Percentiles rank a stretch among this genome's conserved stretches.
These are phyloP conservation scores for Phytophthora nicotianae DNA, from an alignment of 352 stramenopile species.

Conservation along the genomic window DNA sequence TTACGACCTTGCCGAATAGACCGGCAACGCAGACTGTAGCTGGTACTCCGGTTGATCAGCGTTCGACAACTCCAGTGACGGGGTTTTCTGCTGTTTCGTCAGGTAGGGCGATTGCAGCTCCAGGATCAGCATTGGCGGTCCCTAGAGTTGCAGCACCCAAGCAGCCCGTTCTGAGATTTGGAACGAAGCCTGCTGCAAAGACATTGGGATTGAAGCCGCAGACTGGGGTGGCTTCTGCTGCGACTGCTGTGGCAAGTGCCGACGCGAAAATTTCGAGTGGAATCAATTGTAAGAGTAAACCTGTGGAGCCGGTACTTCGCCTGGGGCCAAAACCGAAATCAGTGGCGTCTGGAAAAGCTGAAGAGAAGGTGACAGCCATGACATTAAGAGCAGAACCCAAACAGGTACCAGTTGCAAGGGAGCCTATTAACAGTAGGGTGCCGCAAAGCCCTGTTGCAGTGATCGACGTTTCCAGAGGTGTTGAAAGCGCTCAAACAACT, in stretches of 20 bases:
- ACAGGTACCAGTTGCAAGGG: not conserved
- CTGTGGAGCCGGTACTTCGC: slow-evolving; percentile 12
- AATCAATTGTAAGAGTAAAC: slow-evolving; percentile 15
- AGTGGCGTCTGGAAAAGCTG: slow-evolving; percentile 2
- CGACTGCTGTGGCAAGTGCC: slow-evolving; percentile 4
- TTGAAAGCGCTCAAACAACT: slow-evolving; percentile 2
- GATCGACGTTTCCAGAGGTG: not conserved
- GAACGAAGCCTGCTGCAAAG: slow-evolving; percentile 28
- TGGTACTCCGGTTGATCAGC: not conserved
- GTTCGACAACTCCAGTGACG: not conserved
- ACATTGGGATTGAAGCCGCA: slow-evolving; percentile 6
- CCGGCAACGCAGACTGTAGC: not conserved
- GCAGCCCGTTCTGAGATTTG: slow-evolving; percentile 13
- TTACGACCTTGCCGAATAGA: slow-evolving; percentile 1
- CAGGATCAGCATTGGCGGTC: slow-evolving; percentile 31
- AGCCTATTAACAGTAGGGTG: slow-evolving; percentile 5
- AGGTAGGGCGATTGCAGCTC: slow-evolving; percentile 38
- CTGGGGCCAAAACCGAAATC: slow-evolving; percentile 16
- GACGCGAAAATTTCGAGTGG: slow-evolving; percentile 16
- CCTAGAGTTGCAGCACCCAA: slow-evolving; percentile 19
- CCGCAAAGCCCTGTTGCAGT: slow-evolving; percentile 12
- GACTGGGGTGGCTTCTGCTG: not conserved
- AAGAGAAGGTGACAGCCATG: not conserved
- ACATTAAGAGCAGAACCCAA: not conserved
- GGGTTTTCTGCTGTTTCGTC: slow-evolving; percentile 22